Evolutionary conservation across 2,329 filamentous ascomycete genomes (phyloP).

Genomic region (Hymenoscyphus fraxineus): DNA sequence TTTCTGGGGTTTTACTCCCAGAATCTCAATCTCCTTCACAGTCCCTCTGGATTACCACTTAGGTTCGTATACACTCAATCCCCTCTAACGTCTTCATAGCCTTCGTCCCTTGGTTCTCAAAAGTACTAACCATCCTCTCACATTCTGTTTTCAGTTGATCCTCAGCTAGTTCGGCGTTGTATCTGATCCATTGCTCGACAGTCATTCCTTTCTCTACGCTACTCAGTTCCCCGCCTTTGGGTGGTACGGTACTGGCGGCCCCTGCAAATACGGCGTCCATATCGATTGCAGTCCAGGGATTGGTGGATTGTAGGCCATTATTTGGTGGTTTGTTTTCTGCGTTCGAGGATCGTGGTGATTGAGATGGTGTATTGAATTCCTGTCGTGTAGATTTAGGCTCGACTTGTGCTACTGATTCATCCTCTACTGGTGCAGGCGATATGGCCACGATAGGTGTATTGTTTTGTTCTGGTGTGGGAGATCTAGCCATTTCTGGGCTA

Average conservation of each 20-base stretch:
- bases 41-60: constrained; percentile 11
- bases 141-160: constrained; percentile 74
- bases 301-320: constrained; percentile 52
- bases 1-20: background rate
- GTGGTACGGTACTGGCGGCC: constrained; percentile 33
- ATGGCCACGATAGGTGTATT: constrained; percentile 25
- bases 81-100: constrained; percentile 77
- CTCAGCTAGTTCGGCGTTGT: constrained; percentile 78
- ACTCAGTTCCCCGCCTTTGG: constrained; percentile 57
- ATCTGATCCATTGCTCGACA: constrained; percentile 86
- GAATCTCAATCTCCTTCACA: background rate
- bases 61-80: constrained; percentile 40
- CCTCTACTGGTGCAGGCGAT: constrained; percentile 19
- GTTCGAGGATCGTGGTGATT: constrained; percentile 72
- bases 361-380: constrained; percentile 34
- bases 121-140: constrained; percentile 74
- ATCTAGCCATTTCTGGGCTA: background rate
- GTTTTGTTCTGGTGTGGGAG: constrained; percentile 27
- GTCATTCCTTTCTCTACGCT: constrained; percentile 84
- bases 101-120: constrained; percentile 76
- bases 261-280: constrained; percentile 65
- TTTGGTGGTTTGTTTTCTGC: constrained; percentile 74
- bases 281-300: constrained; percentile 70
- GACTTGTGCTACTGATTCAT: constrained; percentile 16
- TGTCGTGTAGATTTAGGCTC: constrained; percentile 15